Conservation (phyloP, 192 early-diverging fungal species). For the Coemansia sp. region DNA sequence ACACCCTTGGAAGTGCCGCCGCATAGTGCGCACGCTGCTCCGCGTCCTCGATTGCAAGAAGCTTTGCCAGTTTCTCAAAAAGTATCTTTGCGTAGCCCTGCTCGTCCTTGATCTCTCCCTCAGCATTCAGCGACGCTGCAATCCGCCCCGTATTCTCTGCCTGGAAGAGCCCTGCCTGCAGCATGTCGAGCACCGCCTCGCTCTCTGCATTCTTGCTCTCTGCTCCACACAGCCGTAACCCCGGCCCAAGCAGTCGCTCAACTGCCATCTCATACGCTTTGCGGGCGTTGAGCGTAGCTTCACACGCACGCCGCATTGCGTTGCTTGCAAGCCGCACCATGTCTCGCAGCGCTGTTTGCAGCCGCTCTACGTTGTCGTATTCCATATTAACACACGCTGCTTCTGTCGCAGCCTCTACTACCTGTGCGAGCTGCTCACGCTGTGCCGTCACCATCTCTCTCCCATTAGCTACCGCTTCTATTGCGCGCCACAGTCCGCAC, state of each 20-base stretch:
- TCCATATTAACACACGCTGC: too few species aligned
- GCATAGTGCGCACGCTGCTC: constrained; percentile 15
- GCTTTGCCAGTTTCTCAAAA: constrained; percentile 11
- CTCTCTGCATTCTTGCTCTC: background rate
- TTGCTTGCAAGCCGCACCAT: constrained; percentile 11
- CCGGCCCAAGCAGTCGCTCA: constrained; percentile 19
- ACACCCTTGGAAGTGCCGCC: constrained; percentile 26
- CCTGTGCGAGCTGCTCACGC: constrained; percentile 29
- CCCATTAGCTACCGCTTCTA: constrained; percentile 25
- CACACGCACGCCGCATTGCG: constrained; percentile 35
- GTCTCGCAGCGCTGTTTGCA: constrained; percentile 5
- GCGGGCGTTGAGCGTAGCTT: constrained; percentile 33
- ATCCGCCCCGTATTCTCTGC: constrained; percentile 28
- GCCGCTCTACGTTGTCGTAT: background rate
- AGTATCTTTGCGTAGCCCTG: constrained; percentile 17
- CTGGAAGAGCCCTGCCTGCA: constrained; percentile 36
- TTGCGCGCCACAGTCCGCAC: constrained; percentile 25
- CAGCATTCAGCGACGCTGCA: constrained; percentile 10
- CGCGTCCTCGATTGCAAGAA: constrained; percentile 8
- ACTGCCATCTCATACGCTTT: constrained; percentile 32
- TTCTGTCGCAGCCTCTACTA: background rate
- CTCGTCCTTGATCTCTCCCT: constrained; percentile 8
- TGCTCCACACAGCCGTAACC: constrained; percentile 15
- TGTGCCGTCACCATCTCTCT: constrained; percentile 25
- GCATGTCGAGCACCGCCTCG: constrained; percentile 26